Percentiles rank a stretch among this genome's conserved stretches.
These are phyloP conservation scores for Pseudoscleropodium purum DNA, from an alignment of 225 moss, liverwort and hornwort species.

Conservation along the genomic window DNA sequence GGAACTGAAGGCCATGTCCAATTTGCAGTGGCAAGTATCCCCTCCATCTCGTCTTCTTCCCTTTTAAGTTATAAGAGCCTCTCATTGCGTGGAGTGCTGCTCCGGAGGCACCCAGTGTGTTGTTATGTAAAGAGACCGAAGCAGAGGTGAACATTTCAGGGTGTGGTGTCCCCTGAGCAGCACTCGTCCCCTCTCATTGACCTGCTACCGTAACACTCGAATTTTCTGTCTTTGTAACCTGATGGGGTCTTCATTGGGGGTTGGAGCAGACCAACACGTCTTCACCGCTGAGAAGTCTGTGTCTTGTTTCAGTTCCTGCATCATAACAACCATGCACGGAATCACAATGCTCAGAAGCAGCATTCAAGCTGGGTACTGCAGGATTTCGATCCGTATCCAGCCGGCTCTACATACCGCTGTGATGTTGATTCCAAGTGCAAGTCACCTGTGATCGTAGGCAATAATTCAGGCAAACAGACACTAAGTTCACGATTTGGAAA, in stretches of 20 bases:
- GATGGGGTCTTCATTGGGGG: neutral
- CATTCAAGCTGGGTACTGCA: neutral
- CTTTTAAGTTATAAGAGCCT: neutral
- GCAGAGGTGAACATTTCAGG: neutral
- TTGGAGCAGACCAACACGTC: neutral
- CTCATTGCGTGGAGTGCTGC: neutral
- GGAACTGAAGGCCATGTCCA: slow-evolving; percentile 50
- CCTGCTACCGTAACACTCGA: neutral
- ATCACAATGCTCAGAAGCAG: neutral
- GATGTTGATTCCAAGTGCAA: neutral
- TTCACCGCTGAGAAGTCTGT: neutral
- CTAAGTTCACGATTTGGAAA: neutral
- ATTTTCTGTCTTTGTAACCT: neutral
- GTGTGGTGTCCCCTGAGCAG: neutral
- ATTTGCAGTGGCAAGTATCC: slow-evolving; percentile 10
- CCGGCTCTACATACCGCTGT: neutral
- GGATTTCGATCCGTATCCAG: neutral
- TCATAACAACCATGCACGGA: neutral
- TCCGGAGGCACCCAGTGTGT: neutral
- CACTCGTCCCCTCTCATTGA: neutral
- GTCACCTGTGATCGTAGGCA: neutral
- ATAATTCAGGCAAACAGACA: neutral
- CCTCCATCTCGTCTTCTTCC: neutral
- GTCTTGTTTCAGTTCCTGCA: neutral
- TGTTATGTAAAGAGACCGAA: neutral